Conservation (phyloP, 2,329 filamentous ascomycete species). For the Pseudogymnoascus sp. region DNA sequence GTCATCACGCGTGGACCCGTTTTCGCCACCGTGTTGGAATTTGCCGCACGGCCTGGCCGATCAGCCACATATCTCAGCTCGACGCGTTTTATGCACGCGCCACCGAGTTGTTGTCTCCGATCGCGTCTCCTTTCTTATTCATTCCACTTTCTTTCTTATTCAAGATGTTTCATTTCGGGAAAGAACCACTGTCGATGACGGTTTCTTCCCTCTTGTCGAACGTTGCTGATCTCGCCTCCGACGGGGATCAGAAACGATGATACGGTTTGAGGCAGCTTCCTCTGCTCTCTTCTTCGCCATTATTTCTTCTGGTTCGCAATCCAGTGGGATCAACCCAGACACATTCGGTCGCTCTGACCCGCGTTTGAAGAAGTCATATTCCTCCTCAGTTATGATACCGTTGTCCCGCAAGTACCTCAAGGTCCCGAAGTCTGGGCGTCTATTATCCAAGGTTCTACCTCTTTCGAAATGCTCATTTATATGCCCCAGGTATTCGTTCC, state of each 20-base stretch:
- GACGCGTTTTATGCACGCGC: neutral
- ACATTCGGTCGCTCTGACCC: constrained; percentile 2
- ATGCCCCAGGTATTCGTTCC: constrained; percentile 40
- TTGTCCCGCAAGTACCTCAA: constrained; percentile 32
- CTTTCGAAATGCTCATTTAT: constrained; percentile 37
- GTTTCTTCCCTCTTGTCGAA: neutral
- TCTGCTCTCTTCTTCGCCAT: neutral
- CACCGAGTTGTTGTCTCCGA: neutral
- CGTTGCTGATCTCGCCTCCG: neutral
- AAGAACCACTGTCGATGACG: neutral
- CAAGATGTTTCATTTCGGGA: neutral
- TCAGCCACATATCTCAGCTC: neutral
- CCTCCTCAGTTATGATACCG: constrained; percentile 25
- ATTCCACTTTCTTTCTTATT: neutral
- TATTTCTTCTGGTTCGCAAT: neutral
- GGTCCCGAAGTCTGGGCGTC: constrained; percentile 36
- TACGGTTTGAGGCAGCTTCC: neutral
- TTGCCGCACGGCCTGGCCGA: neutral
- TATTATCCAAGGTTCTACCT: constrained; percentile 16
- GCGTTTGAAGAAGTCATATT: constrained; percentile 12
- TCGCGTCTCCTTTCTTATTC: neutral
- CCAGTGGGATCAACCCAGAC: neutral
- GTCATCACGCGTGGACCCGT: neutral
- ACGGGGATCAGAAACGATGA: neutral
- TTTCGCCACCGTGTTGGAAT: neutral